Evolutionary conservation across 2,329 filamentous ascomycete species (phyloP), one percentile per base, ranked within the genome.

Genomic region (Hypoxylon sp.): DNA sequence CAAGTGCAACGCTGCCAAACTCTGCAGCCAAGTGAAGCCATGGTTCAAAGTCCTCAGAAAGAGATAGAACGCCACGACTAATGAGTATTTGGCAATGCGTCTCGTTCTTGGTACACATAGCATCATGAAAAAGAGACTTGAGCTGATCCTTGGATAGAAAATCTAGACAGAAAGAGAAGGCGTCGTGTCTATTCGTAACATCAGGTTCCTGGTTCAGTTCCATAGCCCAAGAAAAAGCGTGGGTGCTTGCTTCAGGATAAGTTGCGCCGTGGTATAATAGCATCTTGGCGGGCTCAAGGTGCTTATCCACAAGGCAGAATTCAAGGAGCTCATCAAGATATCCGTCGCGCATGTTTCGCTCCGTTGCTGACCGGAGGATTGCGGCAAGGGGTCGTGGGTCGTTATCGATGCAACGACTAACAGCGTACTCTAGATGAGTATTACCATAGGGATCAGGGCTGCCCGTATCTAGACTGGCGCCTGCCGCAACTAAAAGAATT

Each of bases 21-120:
- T 13, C 10, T n/a, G 27, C 67, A n/a, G 67, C 67, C 1, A 49
- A 2, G 8, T 69, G 67, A 49, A 69, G 51, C 67, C 67, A 69
- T 13, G 31, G 63, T 31, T 10, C 44, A 6, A 13, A 27, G 10
- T 33, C 37, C 5, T 60, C 30, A 6, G 14, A 20, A 14, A n/a
- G 5, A 7, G 44, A 60, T 25, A 59, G 7, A 14, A 42, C 13
- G 44, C 63, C 63, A 25, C 40, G 59, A 2, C 30, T 31, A 7
- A 69, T 22, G 17, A 69, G 44, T 35, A 53, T 20, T 20, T 66
- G 54, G 13, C 63, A 60, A 11, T 4, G 8, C 4, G 48, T 37
- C 10, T 46, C 35, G 5, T 44, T 20, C 17, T 1, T 13, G 6
- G 11, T 1, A 46, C 14, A 0, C 17, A 69, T 8, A 20, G 66